Conservation (phyloP, 2,329 filamentous ascomycete species). For the Penicillium sp. region DNA sequence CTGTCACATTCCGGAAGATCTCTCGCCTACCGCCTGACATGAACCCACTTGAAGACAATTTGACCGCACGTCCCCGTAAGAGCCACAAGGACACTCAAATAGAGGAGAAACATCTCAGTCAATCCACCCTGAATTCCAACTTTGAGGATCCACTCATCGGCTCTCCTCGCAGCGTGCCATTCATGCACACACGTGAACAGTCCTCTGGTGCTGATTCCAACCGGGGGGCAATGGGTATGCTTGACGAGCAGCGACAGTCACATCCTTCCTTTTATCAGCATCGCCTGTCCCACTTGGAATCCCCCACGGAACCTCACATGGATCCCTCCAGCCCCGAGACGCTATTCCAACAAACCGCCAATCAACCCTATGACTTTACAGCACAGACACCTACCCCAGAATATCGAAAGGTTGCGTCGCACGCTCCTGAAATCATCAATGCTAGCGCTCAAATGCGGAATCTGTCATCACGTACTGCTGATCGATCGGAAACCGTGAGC, state of each 20-base stretch:
- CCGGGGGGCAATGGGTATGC: conserved; percentile 51
- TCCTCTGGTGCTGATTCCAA: conserved; percentile 59
- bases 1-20: conserved; percentile 78
- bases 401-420: conserved; percentile 25
- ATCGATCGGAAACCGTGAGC: conserved; percentile 34
- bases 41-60: conserved; percentile 85
- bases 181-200: conserved; percentile 70
- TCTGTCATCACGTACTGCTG: conserved; percentile 28
- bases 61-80: conserved; percentile 74
- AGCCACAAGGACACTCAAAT: conserved; percentile 62
- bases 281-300: conserved; percentile 30
- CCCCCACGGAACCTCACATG: conserved; percentile 17
- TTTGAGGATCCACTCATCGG: conserved; percentile 45
- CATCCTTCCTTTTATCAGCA: conserved; percentile 49
- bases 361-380: conserved; percentile 30
- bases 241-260: conserved; percentile 44
- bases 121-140: conserved; percentile 46
- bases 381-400: conserved; percentile 28
- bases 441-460: conserved; percentile 30
- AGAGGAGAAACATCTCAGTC: conserved; percentile 61
- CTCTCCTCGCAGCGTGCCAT: conserved; percentile 61
- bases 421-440: conserved; percentile 33
- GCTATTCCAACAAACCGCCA: conserved; percentile 28
- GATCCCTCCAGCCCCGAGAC: conserved; percentile 32
- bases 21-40: conserved; percentile 81